A percentile compares a stretch with the other conserved stretches of the same genome.
These are phyloP conservation scores for Neurospora tetrasperma DNA, from an alignment of 495 filamentous ascomycete species.

Conservation along the genomic window DNA sequence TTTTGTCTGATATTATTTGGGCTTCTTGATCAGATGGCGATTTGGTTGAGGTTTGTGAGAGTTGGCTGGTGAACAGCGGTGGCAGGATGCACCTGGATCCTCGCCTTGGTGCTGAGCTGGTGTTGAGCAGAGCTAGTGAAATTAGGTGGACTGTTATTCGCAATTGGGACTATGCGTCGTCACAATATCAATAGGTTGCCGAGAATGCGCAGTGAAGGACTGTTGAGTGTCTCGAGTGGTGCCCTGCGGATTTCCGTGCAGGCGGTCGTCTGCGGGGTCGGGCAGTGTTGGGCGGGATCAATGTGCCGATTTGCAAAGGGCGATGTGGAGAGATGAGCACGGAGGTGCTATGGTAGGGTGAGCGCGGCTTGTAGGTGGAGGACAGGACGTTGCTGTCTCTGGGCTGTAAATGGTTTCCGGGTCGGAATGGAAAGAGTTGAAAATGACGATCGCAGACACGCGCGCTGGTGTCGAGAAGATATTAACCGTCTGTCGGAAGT, in stretches of 20 bases:
- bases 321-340: neutral
- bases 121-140: neutral
- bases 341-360: neutral
- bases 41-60: neutral
- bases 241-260: neutral
- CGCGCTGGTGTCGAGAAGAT: constrained; percentile 10
- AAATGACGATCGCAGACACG: neutral
- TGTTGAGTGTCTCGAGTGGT: neutral
- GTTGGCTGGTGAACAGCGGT: neutral
- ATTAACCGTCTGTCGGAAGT: constrained; percentile 3
- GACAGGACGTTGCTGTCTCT: neutral
- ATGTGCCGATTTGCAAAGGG: constrained; percentile 2
- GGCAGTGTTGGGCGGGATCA: neutral
- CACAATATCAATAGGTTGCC: constrained; percentile 1
- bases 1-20: constrained; percentile 22
- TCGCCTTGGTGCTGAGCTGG: neutral
- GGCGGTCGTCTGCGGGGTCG: neutral
- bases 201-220: neutral
- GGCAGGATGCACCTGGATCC: neutral
- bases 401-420: neutral
- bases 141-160: constrained; percentile 1
- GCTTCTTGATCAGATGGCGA: neutral
- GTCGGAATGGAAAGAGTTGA: neutral
- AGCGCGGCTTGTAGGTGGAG: neutral
- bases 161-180: neutral